phyloP scores from a whole-genome alignment of 441 rosid species.

The Gossypium lobatum region DNA sequence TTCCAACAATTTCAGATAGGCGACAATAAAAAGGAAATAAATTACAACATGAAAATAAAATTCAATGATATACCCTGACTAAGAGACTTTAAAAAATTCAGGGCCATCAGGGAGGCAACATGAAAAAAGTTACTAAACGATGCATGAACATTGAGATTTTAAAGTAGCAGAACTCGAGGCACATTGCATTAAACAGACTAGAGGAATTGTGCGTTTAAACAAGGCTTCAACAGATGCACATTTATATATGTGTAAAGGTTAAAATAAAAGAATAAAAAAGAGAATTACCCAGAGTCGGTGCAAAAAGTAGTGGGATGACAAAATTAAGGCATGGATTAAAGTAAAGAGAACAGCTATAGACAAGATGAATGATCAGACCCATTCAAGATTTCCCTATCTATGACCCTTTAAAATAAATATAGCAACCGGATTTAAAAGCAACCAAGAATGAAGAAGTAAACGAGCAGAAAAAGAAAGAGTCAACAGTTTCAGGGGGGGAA shows the following conservation, averaged over 20 bases:
- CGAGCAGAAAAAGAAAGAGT: neutral
- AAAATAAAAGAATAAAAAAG: neutral
- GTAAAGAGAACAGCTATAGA: conserved; percentile 7
- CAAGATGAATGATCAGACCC: conserved; percentile 10
- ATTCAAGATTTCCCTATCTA: conserved; percentile 2
- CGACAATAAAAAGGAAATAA: neutral
- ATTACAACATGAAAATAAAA: neutral
- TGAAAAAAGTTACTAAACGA: neutral
- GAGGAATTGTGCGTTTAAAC: neutral
- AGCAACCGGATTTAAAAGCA: neutral
- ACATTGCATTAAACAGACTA: neutral
- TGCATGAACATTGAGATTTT: neutral
- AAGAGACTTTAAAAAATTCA: neutral
- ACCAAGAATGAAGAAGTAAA: neutral
- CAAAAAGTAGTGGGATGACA: conserved; percentile 3
- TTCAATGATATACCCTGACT: neutral
- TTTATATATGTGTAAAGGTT: neutral
- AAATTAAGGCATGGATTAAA: neutral
- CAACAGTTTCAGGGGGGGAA: neutral
- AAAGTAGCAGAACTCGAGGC: neutral
- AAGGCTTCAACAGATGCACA: neutral
- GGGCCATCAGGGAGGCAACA: neutral
- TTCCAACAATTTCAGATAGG: conserved; percentile 3
- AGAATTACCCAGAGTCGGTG: neutral
- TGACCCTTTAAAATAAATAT: conserved; percentile 4